Base-by-base conservation (phyloP, 2,329 filamentous ascomycete species). In the Microdochium nivale region DNA sequence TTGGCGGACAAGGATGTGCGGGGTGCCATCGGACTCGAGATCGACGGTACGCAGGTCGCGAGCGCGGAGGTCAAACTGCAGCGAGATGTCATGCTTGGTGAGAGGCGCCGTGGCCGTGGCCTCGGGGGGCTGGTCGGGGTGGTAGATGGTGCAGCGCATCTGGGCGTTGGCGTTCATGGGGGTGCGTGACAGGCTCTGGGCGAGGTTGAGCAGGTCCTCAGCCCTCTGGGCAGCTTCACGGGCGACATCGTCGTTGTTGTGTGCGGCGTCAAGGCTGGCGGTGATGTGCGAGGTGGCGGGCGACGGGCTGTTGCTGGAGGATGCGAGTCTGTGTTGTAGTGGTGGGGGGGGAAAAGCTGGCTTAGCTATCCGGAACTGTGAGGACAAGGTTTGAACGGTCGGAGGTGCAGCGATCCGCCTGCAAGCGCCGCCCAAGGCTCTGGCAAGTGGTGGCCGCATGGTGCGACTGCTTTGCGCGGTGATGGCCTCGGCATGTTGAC, bases 41-140 rank as follows among this genome's bases (percentile, higher is more conserved):
- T 69, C 66, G 7, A 67, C 59, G 35, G 59, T 60, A 3, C 65
- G 62, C 33, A 69, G 53, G 55, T 69, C 66, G 2, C 66, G 66
- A 7, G 54, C 33, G 24, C 47, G 50, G 21, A 58, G 37, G 50
- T 51, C 52, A 37, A 52, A 58, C 30, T 43, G 21, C 14, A 21
- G 25, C 5, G 53, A 51, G 24, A 58, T 53, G 19, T 49, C 51
- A 13, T 50, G 44, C 52, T 58, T 58, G 52, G 51, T 56, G 16
- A 44, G 21, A 21, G 40, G 40, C 40, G 3, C 40, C 19, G n/a
- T 19, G 3, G 40, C 3, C 3, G 21, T 24, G 16, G 40, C 40
- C 40, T 44, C 40, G 16, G 16, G 16, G 5, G 40, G 40, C 40
- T 44, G 10, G 40, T 44, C 40, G 7, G 40, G 40, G 40, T 24